Conservation (phyloP, 2,329 filamentous ascomycete species). For the Apiospora saccharicola region DNA sequence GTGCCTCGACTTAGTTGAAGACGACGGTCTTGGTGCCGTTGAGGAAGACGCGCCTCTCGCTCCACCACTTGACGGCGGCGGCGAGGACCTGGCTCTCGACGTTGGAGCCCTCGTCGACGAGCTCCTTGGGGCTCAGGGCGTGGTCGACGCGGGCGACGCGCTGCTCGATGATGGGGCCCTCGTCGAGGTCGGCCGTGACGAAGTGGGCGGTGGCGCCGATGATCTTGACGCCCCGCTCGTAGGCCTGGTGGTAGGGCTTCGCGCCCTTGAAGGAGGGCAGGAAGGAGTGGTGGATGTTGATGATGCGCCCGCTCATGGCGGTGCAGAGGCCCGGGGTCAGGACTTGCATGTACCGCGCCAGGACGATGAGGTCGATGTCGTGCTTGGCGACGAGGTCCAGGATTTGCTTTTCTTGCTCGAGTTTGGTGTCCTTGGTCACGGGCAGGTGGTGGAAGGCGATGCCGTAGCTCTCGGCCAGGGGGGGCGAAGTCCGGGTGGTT, state of each 20-base stretch:
- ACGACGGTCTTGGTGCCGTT: slow-evolving; percentile 84
- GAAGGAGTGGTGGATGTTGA: slow-evolving; percentile 93
- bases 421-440: slow-evolving; percentile 80
- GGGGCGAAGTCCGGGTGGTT: slow-evolving; percentile 79
- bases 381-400: slow-evolving; percentile 74
- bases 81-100: slow-evolving; percentile 85
- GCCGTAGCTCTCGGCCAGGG: slow-evolving; percentile 75
- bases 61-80: slow-evolving; percentile 84
- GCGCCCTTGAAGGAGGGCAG: slow-evolving; percentile 88
- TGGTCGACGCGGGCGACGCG: slow-evolving; percentile 80
- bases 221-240: slow-evolving; percentile 87
- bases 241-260: slow-evolving; percentile 88
- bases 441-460: slow-evolving; percentile 84
- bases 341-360: slow-evolving; percentile 90
- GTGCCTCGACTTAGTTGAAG: too few species aligned
- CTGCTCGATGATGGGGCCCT: slow-evolving; percentile 90
- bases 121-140: slow-evolving; percentile 75
- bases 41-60: slow-evolving; percentile 78
- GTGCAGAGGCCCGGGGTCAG: slow-evolving; percentile 76
- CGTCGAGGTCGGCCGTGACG: slow-evolving; percentile 83
- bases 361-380: slow-evolving; percentile 78
- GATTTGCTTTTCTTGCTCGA: slow-evolving; percentile 74
- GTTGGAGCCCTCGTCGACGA: slow-evolving; percentile 82
- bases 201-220: slow-evolving; percentile 88
- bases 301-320: slow-evolving; percentile 85